A percentile compares a stretch with the other conserved stretches of the same genome.
phyloP scores from a whole-genome alignment of 202 grass and related monocot species.

The Musa balbisiana region DNA sequence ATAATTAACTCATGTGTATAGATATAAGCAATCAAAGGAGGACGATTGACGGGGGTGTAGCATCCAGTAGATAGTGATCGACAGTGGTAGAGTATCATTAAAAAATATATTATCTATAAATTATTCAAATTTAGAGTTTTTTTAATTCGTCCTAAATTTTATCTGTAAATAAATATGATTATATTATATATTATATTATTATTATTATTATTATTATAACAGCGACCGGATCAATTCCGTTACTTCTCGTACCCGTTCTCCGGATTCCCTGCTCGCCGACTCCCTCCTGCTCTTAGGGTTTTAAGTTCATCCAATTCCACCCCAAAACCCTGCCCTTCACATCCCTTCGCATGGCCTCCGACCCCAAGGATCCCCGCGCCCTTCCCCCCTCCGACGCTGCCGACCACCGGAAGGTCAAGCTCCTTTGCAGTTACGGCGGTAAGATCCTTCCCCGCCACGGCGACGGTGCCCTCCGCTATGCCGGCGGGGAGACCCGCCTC shows the following conservation, averaged over 20 bases:
- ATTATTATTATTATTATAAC: background rate
- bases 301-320: background rate
- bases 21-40: background rate
- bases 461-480: constrained; percentile 88
- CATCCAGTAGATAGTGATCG: background rate
- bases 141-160: background rate
- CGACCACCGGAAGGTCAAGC: constrained; percentile 39
- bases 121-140: background rate
- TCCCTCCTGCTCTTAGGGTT: background rate
- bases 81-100: background rate
- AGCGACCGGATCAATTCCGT: background rate
- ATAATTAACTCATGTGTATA: fast-evolving
- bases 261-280: background rate
- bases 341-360: constrained; percentile 7
- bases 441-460: constrained; percentile 75
- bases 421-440: constrained; percentile 79
- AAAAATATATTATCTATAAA: background rate
- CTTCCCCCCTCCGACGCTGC: background rate
- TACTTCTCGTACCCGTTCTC: background rate
- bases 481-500: constrained; percentile 94
- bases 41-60: background rate
- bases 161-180: background rate
- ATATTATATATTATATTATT: background rate
- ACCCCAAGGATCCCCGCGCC: background rate
- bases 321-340: background rate